Percentiles rank a stretch among this genome's conserved stretches.
Evolutionary conservation across 306 rosid genomes (phyloP).

Genomic region (Castanospermum australe): DNA sequence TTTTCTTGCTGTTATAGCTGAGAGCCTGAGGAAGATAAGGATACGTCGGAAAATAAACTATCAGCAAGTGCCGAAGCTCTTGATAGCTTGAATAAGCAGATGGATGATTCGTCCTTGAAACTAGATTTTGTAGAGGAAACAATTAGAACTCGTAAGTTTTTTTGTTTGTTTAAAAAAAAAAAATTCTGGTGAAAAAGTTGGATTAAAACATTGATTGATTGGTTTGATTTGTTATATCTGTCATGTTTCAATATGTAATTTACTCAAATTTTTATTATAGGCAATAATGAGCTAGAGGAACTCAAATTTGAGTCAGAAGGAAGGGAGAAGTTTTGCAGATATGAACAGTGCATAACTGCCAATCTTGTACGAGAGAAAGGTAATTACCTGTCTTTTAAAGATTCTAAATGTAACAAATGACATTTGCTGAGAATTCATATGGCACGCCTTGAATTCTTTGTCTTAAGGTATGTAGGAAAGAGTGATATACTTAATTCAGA

Average conservation of each 20-base stretch:
- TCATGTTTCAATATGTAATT: neutral
- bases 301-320: constrained; percentile 49
- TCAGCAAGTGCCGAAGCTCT: constrained; percentile 45
- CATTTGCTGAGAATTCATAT: neutral
- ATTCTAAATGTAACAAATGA: neutral
- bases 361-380: constrained; percentile 56
- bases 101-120: constrained; percentile 48
- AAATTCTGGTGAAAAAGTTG: neutral
- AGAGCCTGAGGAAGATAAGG: constrained; percentile 59
- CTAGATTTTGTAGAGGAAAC: constrained; percentile 47
- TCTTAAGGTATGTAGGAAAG: neutral
- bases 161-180: neutral
- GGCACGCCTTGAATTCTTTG: neutral
- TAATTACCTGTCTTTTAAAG: constrained; percentile 10
- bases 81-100: constrained; percentile 50
- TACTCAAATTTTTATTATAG: constrained; percentile 34
- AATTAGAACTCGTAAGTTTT: constrained; percentile 46
- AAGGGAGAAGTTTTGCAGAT: constrained; percentile 32
- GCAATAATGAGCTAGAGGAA: too few species aligned
- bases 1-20: constrained; percentile 40
- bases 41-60: constrained; percentile 49
- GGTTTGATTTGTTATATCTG: neutral
- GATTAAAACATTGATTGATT: neutral
- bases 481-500: neutral
- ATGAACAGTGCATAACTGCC: constrained; percentile 42